Base-by-base conservation (phyloP, 2,329 filamentous ascomycete genomes). In the Clonostachys sp. region DNA sequence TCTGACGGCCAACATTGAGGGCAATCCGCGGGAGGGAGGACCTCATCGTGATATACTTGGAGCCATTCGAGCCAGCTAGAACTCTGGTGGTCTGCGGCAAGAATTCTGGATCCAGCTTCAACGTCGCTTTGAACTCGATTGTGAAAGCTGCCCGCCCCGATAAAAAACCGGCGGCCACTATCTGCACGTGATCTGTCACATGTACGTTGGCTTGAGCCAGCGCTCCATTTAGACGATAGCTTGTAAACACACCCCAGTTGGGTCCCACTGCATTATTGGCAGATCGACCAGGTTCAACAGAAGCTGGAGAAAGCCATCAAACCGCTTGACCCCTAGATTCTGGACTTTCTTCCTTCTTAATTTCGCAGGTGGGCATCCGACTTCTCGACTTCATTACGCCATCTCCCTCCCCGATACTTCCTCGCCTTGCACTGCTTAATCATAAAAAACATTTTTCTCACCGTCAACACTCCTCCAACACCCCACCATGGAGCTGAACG, bases 401-500 rank as follows among this genome's bases (percentile, higher is more conserved):
- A 34, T 36, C 17, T 18, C 49, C 41, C 44, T 45, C 45, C 43
- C 44, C 50, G 39, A 50, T 50, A 17, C 18, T 12, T 42, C 12
- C 14, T 46, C 24, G 18, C 39, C 40, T 45, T 34, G 12, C 48
- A 35, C 30, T 20, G 7, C 14, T 18, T 41, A 35, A 41, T 39
- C 42, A 6, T 39, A 6, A 18, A 39, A 39, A 39, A 39, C 36
- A n/a, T 39, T 39, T 39, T n/a, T n/a, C 14, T 9, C 36, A 39
- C 36, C 36, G 36, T 39, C 12, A 39, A n/a, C 36, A 39, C 10
- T 18, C 36, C 14, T 34, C 41, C 20, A 33, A 36, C 14, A 33
- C 50, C 48, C 54, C 61, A 66, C 63, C 61, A 74, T 82, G 72
- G 72, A 81, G 66, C 65, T 90, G 60, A 85, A 95, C 70, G 79